Evolutionary conservation across 768 basidiomycete genomes (phyloP).

Genomic region (Leccinum olivaceopallidum): DNA sequence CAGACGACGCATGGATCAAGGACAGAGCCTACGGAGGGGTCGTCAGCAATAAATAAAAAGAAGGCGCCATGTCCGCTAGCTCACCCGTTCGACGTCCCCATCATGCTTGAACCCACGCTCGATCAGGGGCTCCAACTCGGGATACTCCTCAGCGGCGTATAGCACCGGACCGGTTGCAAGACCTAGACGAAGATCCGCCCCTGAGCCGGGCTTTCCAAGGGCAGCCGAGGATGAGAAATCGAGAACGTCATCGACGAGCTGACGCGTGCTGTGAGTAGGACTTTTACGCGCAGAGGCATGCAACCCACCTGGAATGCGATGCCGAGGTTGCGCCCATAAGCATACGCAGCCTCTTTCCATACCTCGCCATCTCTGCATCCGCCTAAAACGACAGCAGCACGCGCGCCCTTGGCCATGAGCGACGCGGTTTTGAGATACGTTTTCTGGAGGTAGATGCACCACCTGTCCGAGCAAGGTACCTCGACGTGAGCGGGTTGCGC

Average conservation of each 20-base stretch:
- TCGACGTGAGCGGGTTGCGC: conserved; percentile 36
- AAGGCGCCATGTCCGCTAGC: conserved; percentile 18
- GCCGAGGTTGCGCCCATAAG: conserved; percentile 86
- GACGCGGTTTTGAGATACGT: conserved; percentile 93
- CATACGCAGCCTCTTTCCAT: conserved; percentile 89
- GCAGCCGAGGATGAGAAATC: conserved; percentile 83
- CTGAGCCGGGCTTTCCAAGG: conserved; percentile 85
- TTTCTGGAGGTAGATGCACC: conserved; percentile 84
- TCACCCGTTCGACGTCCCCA: conserved; percentile 80
- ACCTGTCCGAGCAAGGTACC: conserved; percentile 46
- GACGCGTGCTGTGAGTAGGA: conserved; percentile 1
- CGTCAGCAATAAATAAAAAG: neutral
- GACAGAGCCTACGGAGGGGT: conserved; percentile 56
- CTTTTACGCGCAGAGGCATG: too few species aligned
- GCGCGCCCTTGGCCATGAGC: conserved; percentile 84
- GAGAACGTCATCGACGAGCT: conserved; percentile 95
- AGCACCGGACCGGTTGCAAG: conserved; percentile 85
- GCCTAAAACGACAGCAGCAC: conserved; percentile 86
- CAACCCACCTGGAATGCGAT: conserved; percentile 89
- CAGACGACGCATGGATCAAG: conserved; percentile 59
- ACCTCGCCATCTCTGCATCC: conserved; percentile 75
- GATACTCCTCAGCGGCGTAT: conserved; percentile 84
- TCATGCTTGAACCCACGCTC: conserved; percentile 70
- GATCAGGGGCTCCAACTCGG: conserved; percentile 75
- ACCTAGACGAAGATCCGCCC: conserved; percentile 80